phyloP scores from a whole-genome alignment of 31 red algal genomes.

The Odonthalia washingtoniensis region DNA sequence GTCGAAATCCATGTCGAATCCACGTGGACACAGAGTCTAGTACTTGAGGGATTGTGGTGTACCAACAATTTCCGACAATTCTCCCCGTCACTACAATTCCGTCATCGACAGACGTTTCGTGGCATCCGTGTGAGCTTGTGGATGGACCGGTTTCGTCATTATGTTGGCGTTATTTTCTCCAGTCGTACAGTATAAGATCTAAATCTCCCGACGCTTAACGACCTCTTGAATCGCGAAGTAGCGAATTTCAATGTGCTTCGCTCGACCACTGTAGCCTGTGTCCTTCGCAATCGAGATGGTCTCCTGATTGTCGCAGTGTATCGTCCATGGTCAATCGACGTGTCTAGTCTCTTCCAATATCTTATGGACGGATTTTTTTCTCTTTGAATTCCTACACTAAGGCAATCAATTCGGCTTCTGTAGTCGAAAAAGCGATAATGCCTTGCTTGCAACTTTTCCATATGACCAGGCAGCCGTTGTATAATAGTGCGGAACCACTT shows the following conservation, averaged over 20 bases:
- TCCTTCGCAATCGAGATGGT: constrained; percentile 32
- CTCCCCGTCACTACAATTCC: too few relatives aligned
- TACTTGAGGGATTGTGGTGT: too few relatives aligned
- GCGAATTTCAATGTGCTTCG: neutral
- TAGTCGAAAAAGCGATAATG: constrained; percentile 15
- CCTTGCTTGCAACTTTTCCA: constrained; percentile 34
- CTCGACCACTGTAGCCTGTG: neutral
- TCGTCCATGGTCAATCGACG: neutral
- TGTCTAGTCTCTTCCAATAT: neutral
- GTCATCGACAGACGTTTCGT: too few relatives aligned
- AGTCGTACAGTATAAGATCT: neutral
- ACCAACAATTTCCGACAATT: too few relatives aligned
- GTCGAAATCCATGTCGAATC: too few relatives aligned
- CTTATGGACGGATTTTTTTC: neutral
- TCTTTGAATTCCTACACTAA: constrained; percentile 8
- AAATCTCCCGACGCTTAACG: neutral
- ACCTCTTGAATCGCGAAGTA: neutral
- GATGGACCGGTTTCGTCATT: constrained; percentile 17
- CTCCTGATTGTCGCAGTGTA: constrained; percentile 30
- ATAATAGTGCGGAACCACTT: constrained; percentile 4
- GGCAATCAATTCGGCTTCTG: constrained; percentile 36
- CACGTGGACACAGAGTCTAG: too few relatives aligned
- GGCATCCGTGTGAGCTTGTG: too few relatives aligned
- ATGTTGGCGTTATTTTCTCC: neutral
- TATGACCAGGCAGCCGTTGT: constrained; percentile 8